A percentile compares a stretch with the other conserved stretches of the same genome.
These are phyloP conservation scores for Boechera divaricarpa DNA, from an alignment of 345 rosid genomes.

Conservation along the genomic window DNA sequence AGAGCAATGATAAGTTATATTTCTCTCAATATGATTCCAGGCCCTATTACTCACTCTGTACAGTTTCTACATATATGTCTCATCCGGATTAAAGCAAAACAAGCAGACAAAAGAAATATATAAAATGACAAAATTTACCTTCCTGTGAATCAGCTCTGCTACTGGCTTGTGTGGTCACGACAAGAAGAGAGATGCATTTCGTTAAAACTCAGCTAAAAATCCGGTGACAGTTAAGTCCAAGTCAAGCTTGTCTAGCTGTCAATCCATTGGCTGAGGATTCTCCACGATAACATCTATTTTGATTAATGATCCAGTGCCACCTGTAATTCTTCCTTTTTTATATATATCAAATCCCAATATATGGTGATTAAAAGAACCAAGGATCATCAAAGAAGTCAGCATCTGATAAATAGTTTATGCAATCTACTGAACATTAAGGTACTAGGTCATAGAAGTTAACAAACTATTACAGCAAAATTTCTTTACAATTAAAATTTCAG, in stretches of 20 bases:
- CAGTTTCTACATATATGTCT: not conserved
- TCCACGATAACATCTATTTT: slow-evolving; percentile 2
- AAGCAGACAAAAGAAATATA: too few relatives aligned
- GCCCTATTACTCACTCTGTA: not conserved
- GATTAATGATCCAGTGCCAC: slow-evolving; percentile 2
- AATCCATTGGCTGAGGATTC: slow-evolving; percentile 2
- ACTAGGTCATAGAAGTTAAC: slow-evolving; percentile 8
- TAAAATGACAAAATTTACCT: not conserved
- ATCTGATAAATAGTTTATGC: slow-evolving; percentile 3
- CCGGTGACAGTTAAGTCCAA: not conserved
- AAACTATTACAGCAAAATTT: not conserved
- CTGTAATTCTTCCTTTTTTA: not conserved
- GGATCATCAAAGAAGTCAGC: slow-evolving; percentile 7
- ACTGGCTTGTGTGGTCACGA: not conserved
- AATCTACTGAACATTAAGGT: slow-evolving; percentile 13
- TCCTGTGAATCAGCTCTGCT: slow-evolving; percentile 20
- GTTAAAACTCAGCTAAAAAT: not conserved
- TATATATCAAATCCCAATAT: not conserved
- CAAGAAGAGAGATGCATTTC: not conserved
- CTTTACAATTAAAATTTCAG: slow-evolving; percentile 16
- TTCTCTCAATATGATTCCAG: not conserved
- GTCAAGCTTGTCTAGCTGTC: slow-evolving; percentile 15
- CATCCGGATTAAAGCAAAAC: not conserved
- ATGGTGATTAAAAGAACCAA: not conserved
- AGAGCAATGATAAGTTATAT: not conserved